Percentiles rank a stretch among this genome's conserved stretches.
Evolutionary conservation across 1,284 basidiomycete genomes (phyloP).

Genomic region (Cerioporus squamosus): DNA sequence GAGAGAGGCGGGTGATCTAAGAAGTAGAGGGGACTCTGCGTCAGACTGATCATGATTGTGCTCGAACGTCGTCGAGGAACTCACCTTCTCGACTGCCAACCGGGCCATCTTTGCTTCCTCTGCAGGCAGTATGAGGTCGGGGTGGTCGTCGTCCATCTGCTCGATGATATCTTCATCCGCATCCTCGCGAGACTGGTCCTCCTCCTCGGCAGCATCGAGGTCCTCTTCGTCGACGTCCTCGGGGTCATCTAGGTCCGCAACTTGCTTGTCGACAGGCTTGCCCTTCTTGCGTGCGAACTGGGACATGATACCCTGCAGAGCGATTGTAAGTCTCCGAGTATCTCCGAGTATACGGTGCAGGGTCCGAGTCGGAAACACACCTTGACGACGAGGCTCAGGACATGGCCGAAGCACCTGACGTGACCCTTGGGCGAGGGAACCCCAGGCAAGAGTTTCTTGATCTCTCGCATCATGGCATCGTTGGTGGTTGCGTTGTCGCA

Average conservation of each 20-base stretch:
- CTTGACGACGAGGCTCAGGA: conserved; percentile 23
- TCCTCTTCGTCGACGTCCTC: background rate
- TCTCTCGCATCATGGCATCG: conserved; percentile 27
- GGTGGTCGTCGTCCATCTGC: background rate
- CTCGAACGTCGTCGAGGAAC: background rate
- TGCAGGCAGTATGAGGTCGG: background rate
- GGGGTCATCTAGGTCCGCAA: background rate
- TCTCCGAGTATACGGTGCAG: too few relatives aligned
- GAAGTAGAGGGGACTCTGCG: too few relatives aligned
- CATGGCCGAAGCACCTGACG: conserved; percentile 29
- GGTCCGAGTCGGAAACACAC: conserved; percentile 3
- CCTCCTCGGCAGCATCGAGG: background rate
- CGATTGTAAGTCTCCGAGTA: too few relatives aligned
- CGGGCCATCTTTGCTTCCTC: background rate
- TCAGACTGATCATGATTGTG: too few relatives aligned
- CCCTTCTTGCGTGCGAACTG: background rate
- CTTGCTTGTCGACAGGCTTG: background rate
- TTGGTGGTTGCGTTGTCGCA: conserved; percentile 37
- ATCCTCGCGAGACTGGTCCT: background rate
- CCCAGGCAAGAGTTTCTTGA: conserved; percentile 13
- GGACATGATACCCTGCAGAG: background rate
- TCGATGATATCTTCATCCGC: background rate
- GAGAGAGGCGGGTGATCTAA: conserved; percentile 9
- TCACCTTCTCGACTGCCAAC: conserved; percentile 9
- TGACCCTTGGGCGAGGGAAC: conserved; percentile 17